Evolutionary conservation across 1,284 basidiomycete species (phyloP).

Genomic region (Microbotryum silenes-acaulis): DNA sequence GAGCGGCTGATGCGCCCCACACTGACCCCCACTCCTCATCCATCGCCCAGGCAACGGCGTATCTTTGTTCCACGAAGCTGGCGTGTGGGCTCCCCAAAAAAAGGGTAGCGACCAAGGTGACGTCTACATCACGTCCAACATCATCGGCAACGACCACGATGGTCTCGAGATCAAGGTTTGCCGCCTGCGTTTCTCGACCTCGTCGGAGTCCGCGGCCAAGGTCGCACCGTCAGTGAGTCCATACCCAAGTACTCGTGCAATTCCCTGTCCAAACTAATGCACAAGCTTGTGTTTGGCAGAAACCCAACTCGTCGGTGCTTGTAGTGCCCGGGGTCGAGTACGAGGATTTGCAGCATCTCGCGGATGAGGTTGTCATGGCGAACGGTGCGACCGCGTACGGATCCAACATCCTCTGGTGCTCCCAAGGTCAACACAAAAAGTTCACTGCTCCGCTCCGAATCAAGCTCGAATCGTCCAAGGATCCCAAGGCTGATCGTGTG

Average conservation of each 20-base stretch:
- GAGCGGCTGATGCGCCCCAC: no score
- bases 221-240: neutral
- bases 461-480: no score
- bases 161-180: neutral
- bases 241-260: neutral
- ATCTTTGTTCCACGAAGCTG: conserved; percentile 2
- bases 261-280: neutral
- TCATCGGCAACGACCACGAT: neutral
- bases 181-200: neutral
- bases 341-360: neutral
- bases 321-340: conserved; percentile 1
- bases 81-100: neutral
- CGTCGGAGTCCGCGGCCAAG: neutral
- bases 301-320: neutral
- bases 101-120: neutral
- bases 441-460: neutral
- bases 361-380: neutral
- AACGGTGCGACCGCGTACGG: conserved; percentile 4
- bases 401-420: conserved; percentile 1
- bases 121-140: conserved; percentile 3
- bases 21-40: no score
- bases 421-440: neutral
- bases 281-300: neutral
- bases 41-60: neutral
- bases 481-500: no score